Percentiles rank a stretch among this genome's conserved stretches.
Evolutionary conservation across 306 rosid genomes (phyloP).

Genomic region (Vigna radiata): DNA sequence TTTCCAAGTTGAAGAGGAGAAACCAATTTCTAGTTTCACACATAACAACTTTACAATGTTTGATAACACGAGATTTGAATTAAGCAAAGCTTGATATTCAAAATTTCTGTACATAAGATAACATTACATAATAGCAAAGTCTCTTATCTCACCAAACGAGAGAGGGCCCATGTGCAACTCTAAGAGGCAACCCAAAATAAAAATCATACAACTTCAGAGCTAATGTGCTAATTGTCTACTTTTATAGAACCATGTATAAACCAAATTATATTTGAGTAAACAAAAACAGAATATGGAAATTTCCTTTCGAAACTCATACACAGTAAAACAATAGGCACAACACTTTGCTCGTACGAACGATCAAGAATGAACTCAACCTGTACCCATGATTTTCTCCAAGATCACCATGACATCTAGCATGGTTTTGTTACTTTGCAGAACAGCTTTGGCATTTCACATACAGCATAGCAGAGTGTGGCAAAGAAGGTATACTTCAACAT

Average conservation of each 20-base stretch:
- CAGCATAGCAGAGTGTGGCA: constrained; percentile 42
- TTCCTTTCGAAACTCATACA: constrained; percentile 22
- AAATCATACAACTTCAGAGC: constrained; percentile 14
- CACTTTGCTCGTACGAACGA: constrained; percentile 19
- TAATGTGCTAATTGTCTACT: constrained; percentile 20
- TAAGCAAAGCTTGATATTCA: constrained; percentile 5
- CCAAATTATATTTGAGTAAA: constrained; percentile 13
- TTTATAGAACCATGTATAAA: constrained; percentile 32
- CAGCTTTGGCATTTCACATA: constrained; percentile 41
- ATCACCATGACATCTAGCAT: constrained; percentile 34
- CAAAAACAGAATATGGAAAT: constrained; percentile 13
- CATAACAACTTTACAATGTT: neutral
- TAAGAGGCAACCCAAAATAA: neutral
- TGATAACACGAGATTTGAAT: neutral
- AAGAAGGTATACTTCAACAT: constrained; percentile 34
- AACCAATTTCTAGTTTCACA: neutral
- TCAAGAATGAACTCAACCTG: constrained; percentile 37
- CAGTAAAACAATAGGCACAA: constrained; percentile 25
- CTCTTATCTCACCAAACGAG: neutral
- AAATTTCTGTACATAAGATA: constrained; percentile 37
- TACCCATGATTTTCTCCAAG: constrained; percentile 31
- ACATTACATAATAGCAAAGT: constrained; percentile 21
- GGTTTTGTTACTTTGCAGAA: constrained; percentile 39
- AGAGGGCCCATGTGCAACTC: neutral
- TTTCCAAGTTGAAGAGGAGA: neutral